phyloP scores from a whole-genome alignment of 352 stramenopile genomes.

The Pseudoperonospora humuli region DNA sequence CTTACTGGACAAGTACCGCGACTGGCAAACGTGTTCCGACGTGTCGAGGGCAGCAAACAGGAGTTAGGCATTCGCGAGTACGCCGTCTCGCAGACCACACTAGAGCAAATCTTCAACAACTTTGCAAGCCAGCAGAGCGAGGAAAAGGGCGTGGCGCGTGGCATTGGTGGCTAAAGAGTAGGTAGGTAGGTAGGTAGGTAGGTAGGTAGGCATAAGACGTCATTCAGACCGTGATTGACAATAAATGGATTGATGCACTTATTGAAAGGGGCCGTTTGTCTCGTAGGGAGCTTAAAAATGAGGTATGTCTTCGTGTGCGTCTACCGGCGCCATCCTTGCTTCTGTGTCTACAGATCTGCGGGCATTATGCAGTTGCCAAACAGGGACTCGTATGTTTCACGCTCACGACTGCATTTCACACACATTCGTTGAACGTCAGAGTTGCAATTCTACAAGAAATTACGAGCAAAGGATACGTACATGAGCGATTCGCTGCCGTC shows the following conservation, averaged over 20 bases:
- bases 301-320: conserved; percentile 2
- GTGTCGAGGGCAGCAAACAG: conserved; percentile 52
- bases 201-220: too few species aligned
- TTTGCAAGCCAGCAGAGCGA: conserved; percentile 72
- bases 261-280: conserved; percentile 7
- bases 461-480: conserved; percentile 23
- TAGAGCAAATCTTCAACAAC: conserved; percentile 89
- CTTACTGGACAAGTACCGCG: conserved; percentile 45
- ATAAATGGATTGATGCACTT: conserved; percentile 10
- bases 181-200: too few species aligned
- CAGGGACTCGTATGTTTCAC: conserved; percentile 65
- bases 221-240: neutral
- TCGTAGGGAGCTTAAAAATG: conserved; percentile 7
- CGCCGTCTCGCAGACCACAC: conserved; percentile 82
- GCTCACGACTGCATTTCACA: conserved; percentile 41
- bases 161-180: conserved; percentile 14
- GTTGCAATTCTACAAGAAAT: neutral
- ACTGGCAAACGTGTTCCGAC: conserved; percentile 63
- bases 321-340: conserved; percentile 7
- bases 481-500: conserved; percentile 59
- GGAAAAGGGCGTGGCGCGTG: conserved; percentile 31
- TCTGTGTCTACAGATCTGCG: conserved; percentile 28
- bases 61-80: conserved; percentile 76
- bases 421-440: neutral
- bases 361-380: conserved; percentile 77